A percentile compares a stretch with the other conserved stretches of the same genome.
Evolutionary conservation across 176 grass and related monocot species (phyloP).

Genomic region (Echinochloa phyllopogon): DNA sequence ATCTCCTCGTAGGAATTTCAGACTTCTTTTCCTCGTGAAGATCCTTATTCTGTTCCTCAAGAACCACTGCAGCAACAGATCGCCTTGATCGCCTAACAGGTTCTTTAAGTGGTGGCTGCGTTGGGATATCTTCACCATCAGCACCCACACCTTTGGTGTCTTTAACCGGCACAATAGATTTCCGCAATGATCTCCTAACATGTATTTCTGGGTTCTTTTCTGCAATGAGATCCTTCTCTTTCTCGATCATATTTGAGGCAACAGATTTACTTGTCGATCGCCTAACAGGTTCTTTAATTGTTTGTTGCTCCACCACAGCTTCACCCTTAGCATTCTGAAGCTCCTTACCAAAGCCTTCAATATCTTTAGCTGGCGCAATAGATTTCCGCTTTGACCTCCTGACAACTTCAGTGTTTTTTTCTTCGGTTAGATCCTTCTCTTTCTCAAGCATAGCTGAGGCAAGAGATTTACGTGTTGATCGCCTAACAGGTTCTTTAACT

Average conservation of each 20-base stretch:
- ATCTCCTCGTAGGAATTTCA: conserved; percentile 18
- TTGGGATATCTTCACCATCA: not conserved
- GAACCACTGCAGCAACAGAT: conserved; percentile 7
- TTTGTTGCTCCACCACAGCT: conserved; percentile 1
- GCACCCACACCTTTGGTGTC: not conserved
- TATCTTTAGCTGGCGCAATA: not conserved
- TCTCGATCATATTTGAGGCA: conserved; percentile 1
- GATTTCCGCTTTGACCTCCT: conserved; percentile 23
- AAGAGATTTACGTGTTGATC: conserved; percentile 29
- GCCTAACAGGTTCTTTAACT: conserved; percentile 21
- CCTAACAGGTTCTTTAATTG: conserved; percentile 19
- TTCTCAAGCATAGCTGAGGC: conserved; percentile 8
- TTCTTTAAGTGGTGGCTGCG: not conserved
- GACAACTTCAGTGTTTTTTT: conserved; percentile 19
- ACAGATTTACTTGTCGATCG: conserved; percentile 29
- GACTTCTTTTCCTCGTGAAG: not conserved
- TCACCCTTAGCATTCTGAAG: not conserved
- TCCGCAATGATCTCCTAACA: not conserved
- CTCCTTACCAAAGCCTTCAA: not conserved
- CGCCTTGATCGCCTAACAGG: not conserved
- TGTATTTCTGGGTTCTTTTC: conserved; percentile 20
- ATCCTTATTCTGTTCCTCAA: conserved; percentile 16
- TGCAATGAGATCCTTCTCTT: conserved; percentile 10
- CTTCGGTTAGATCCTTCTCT: conserved; percentile 8
- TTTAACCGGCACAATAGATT: not conserved